A percentile compares a stretch with the other conserved stretches of the same genome.
phyloP scores from a whole-genome alignment of 176 grass and related monocot species.

The Alloteropsis semialata region DNA sequence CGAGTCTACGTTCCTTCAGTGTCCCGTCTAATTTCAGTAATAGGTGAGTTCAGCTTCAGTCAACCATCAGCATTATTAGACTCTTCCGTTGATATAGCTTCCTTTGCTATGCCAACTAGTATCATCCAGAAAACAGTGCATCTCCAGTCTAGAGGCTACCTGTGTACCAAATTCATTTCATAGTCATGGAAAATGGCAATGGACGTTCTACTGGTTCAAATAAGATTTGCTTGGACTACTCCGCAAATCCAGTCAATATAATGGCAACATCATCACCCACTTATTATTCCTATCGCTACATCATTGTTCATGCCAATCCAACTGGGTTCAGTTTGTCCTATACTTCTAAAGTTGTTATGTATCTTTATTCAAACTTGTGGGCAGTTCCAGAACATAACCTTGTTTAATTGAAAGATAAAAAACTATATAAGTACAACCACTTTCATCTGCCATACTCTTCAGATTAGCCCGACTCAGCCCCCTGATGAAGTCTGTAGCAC shows the following conservation, averaged over 20 bases:
- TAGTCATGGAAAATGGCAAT: background rate
- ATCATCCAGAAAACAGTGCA: background rate
- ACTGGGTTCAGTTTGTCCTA: background rate
- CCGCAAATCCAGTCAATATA: background rate
- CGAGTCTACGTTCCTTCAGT: background rate
- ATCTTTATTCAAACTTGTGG: background rate
- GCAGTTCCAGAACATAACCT: background rate
- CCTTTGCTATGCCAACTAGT: background rate
- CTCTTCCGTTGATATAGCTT: background rate
- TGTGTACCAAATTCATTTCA: background rate
- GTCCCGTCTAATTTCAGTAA: background rate
- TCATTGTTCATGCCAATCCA: background rate
- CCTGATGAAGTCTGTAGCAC: no score
- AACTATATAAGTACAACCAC: no score
- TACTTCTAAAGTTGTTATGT: background rate
- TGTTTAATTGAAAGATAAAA: background rate
- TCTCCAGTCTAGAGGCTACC: background rate
- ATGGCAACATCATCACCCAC: background rate
- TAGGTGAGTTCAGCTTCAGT: background rate
- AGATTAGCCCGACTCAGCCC: no score
- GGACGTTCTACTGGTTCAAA: background rate
- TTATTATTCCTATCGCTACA: background rate
- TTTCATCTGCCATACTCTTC: no score
- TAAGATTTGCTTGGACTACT: background rate
- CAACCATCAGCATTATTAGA: background rate